Evolutionary conservation across 1,284 basidiomycete species (phyloP), one percentile per base, ranked within the genome.

Genomic region (Golubevia sp.): DNA sequence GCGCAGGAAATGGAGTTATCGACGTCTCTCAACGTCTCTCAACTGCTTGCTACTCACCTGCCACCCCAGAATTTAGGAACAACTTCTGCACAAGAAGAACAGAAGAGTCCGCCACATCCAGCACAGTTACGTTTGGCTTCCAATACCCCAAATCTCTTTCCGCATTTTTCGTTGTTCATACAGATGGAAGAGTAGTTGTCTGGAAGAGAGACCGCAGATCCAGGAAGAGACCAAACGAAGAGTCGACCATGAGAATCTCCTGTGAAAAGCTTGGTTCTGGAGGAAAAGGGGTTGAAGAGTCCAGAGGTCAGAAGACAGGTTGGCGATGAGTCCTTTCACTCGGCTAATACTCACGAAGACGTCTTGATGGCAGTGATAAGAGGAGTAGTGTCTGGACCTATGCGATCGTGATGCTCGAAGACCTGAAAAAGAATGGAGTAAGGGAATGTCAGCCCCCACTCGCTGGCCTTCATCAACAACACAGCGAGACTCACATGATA

Each of bases 201-300:
- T 3, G 77, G 71, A 15, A 77, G 63, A 20, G 48, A 55, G 24
- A 77, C 68, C 3, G 75, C 73, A 34, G 77, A 68, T 7, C 78
- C 79, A 18, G 67, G 72, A 51, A 83, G 56, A 6, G 70, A 63
- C 81, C 79, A 82, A 26, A 63, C 59, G 51, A 75, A 82, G 25
- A 83, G 59, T 15, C 69, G 59, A 5, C 81, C 81, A 3, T 56
- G 24, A 21, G 68, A 71, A 59, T 82, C 76, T 34, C 79, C 81
- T 3, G 71, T 73, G 54, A 77, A 62, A 21, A 82, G 38, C 4
- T 50, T 49, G 27, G 5, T 11, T 26, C 3, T 15, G 20, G 30
- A 48, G 27, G 11, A 30, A 21, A 56, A 49, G 23, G 23, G 21
- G 15, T 7, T 6, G 49, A 4, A 3, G 34, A 26, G 7, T 18